Evolutionary conservation across 2,329 filamentous ascomycete genomes (phyloP).

Genomic region (Tolypocladium album): DNA sequence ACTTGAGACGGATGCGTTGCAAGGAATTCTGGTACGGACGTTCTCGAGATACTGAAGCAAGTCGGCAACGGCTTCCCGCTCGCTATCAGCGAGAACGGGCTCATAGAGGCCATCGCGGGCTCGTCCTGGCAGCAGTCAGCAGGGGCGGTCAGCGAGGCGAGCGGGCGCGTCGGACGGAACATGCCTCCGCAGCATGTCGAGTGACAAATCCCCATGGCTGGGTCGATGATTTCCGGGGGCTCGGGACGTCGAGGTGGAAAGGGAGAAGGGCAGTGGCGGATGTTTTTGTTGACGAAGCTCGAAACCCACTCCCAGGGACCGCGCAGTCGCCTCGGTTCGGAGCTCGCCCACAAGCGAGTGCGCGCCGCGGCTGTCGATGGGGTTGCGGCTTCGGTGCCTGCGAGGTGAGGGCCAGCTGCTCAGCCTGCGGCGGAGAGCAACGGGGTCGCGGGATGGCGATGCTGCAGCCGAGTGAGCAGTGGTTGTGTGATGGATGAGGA

Average conservation of each 20-base stretch:
- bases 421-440: neutral
- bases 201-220: constrained; percentile 50
- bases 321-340: neutral
- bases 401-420: neutral
- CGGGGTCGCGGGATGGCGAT: constrained; percentile 1
- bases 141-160: neutral
- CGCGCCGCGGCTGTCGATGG: neutral
- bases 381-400: neutral
- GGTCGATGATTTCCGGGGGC: constrained; percentile 8
- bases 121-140: constrained; percentile 44
- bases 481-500: neutral
- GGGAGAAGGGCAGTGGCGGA: neutral
- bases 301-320: neutral
- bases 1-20: neutral
- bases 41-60: constrained; percentile 94
- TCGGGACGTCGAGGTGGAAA: neutral
- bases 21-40: constrained; percentile 40
- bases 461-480: neutral
- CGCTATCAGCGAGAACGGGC: constrained; percentile 84
- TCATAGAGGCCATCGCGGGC: constrained; percentile 76
- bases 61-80: constrained; percentile 93
- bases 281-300: constrained; percentile 2
- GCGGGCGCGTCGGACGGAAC: constrained; percentile 1
- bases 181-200: constrained; percentile 46
- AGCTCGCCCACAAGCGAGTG: neutral